Evolutionary conservation across 208 protist species (phyloP), one percentile per base, ranked within the genome.

Genomic region (Acanthamoeba castellanii): DNA sequence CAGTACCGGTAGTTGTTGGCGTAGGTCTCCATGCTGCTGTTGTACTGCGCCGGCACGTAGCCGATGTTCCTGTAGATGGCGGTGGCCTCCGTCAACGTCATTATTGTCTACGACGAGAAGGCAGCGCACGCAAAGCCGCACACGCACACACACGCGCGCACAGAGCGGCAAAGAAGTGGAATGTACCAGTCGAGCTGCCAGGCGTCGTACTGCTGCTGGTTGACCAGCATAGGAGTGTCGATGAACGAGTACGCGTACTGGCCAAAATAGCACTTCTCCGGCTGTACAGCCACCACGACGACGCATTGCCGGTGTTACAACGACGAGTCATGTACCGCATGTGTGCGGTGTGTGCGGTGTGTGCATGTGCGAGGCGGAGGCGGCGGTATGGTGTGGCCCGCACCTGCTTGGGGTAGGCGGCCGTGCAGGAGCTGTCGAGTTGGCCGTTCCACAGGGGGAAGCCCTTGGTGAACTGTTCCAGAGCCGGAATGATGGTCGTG

Each of bases 21-120:
- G 78, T 87, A 87, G n/a, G 16, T 61, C 78, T 87, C n/a, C 78
- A 87, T 87, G 78, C 78, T 87, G 50, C 78, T 87, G 32, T 87
- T 87, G 78, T 87, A 87, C 47, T 64, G 78, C 8, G 47, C 78
- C 27, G 78, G 78, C 52, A 61, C 78, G 52, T 52, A 87, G 47
- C 78, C 78, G 78, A 87, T 87, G 78, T 87, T 87, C 78, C 78
- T 87, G 37, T 37, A 34, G 64, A 64, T 0, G 20, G 13, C 18
- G 13, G 2, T 0, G 22, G 8, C 20, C 27, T 25, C 22, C 22
- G 30, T 8, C 27, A 8, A 22, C 5, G 61, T 70, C n/a, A 30
- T 22, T 27, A 22, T 70, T 27, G 16, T 70, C 14, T 25, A 64
- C 57, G 57, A 76, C 11, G 8, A 9, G 68, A 42, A 76, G 59